Percentiles rank a stretch among this genome's conserved stretches.
These are phyloP conservation scores for Jimgerdemannia flammicorona DNA, from an alignment of 192 early-diverging fungal genomes.

Conservation along the genomic window DNA sequence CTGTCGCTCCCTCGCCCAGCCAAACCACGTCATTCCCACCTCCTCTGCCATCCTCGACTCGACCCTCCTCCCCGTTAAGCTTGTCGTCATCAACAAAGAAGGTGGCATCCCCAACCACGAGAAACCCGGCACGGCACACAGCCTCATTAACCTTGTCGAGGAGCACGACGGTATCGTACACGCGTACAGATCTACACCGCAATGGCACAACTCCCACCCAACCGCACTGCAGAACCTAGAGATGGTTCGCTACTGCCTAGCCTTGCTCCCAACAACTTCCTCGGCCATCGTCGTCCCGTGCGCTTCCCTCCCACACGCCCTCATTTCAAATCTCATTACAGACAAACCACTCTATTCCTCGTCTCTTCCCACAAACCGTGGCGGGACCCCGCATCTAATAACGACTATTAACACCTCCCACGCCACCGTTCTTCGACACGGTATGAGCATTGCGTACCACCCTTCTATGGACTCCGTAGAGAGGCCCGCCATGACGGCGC, in stretches of 20 bases:
- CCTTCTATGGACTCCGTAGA: conserved; percentile 30
- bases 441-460: conserved; percentile 62
- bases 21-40: neutral
- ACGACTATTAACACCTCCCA: conserved; percentile 36
- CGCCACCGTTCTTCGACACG: conserved; percentile 79
- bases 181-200: conserved; percentile 23
- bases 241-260: conserved; percentile 65
- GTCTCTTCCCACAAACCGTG: conserved; percentile 31
- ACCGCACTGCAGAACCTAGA: conserved; percentile 44
- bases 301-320: conserved; percentile 33
- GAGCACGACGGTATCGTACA: conserved; percentile 58
- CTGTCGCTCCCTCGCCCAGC: conserved; percentile 26
- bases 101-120: conserved; percentile 62
- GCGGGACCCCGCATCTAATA: conserved; percentile 9
- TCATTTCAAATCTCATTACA: conserved; percentile 74
- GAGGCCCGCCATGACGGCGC: conserved; percentile 30
- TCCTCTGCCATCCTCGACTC: conserved; percentile 11
- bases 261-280: conserved; percentile 65
- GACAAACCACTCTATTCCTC: conserved; percentile 72
- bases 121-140: conserved; percentile 45
- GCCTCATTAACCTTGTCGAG: conserved; percentile 80
- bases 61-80: conserved; percentile 43
- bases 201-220: conserved; percentile 29
- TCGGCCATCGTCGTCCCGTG: conserved; percentile 71
- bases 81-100: conserved; percentile 66